Base-by-base conservation (phyloP, 2,329 filamentous ascomycete species). In the Fusarium floridanum region DNA sequence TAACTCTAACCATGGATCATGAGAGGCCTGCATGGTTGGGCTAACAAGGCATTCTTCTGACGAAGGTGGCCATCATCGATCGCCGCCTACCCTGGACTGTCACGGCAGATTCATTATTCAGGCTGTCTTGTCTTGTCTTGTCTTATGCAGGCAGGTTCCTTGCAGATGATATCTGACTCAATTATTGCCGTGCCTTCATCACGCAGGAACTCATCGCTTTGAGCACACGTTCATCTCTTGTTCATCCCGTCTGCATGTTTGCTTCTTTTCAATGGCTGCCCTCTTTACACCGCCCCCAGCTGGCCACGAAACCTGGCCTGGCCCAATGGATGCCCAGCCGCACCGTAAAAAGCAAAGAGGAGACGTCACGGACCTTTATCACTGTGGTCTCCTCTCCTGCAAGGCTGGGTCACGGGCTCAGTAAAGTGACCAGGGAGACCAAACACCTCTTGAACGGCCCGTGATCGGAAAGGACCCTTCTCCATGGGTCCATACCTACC, bases 31-130 rank as follows among this genome's bases (percentile, higher is more conserved):
- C 36, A 53, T 22, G n/a, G 43, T 39, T 70, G 36, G 68, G 60
- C 61, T 60, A 67, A 66, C 34, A 3, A 73, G 36, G 41, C 61
- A 45, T 66, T 39, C 48, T 53, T 37, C 48, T 53, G 50, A 37
- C 41, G 59, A 48, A n/a, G 20, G 37, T 29, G 12, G n/a, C 59
- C 32, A 36, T 66, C 34, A 24, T 36, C 2, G 12, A 43, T 36
- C 20, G 16, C 2, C 5, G 6, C 1, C 41, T 72, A 56, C 60
- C 56, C 60, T 67, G 16, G 22, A 66, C 50, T 29, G 22, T n/a
- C 20, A 41, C 7, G 16, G 17, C 14, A 10, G 20, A 16, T 7
- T 14, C 16, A 27, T 50, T 32, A 3, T 32, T 14, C 17, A 55
- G 6, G 27, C 27, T 53, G 22, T 50, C 22, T 39, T 36, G 17